Conservation (phyloP, 768 basidiomycete genomes). For the Termitomyces sp. region DNA sequence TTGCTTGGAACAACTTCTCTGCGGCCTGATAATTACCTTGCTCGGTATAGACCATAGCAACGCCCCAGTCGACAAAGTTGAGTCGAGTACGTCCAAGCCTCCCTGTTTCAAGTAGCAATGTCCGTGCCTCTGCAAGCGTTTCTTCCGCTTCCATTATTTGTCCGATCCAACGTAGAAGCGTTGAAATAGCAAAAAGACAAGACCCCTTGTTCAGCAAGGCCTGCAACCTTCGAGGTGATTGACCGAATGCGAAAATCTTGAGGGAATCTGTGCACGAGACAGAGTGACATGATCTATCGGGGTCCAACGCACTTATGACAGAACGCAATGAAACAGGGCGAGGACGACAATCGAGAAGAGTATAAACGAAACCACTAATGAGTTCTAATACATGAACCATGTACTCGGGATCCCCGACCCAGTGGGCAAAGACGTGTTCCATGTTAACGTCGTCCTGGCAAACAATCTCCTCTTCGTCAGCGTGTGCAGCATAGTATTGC, state of each 20-base stretch:
- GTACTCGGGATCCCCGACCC: not conserved
- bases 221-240: not conserved
- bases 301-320: not conserved
- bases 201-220: not conserved
- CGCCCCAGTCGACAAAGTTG: not conserved
- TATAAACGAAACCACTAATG: not conserved
- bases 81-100: not conserved
- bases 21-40: conserved; percentile 1
- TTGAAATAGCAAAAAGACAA: not conserved
- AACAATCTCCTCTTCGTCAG: not conserved
- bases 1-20: not conserved
- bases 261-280: not conserved
- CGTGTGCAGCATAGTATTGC: conserved; percentile 1
- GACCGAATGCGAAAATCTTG: not conserved
- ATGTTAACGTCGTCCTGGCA: conserved; percentile 6
- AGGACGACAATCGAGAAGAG: conserved; percentile 1
- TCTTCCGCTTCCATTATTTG: conserved; percentile 1
- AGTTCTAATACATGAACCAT: not conserved
- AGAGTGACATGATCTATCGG: not conserved
- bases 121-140: not conserved
- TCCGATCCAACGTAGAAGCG: not conserved
- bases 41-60: not conserved
- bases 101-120: not conserved
- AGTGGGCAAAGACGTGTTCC: conserved; percentile 7
- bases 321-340: not conserved